Base-by-base conservation (phyloP, 768 basidiomycete genomes). In the Serpula lacrymans region DNA sequence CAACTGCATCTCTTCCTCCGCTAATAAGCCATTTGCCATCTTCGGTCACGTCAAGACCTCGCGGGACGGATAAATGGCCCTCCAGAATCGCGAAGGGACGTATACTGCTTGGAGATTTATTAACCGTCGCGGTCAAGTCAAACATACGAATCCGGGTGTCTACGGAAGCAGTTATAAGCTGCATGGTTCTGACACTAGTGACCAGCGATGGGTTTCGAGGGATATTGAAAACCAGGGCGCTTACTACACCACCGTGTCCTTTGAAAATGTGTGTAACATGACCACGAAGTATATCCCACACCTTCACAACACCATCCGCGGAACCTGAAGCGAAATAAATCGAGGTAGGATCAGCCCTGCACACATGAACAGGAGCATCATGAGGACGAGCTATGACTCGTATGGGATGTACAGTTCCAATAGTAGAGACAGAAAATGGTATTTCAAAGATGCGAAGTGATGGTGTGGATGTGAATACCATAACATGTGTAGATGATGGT, bases 241-340 rank as follows among this genome's bases (percentile, higher is more conserved):
- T 89, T 58, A 99, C 84, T 45, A 96, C 89, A n/a, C 96, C 96
- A 4, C 94, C 96, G 57, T 98, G 96, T 2, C 94, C 95, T 54
- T 87, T 88, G 73, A 95, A 92, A 10, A 93, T 75, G 60, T 99
- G 96, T 0, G 96, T 99, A 23, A 88, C 79, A 58, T 84, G 93
- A 24, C 92, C 94, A 18, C 82, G 82, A 3, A 72, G 64, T 33
- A 93, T 81, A 59, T 96, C 85, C 93, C 93, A 98, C 8, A 99
- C 90, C 69, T 97, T 98, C 32, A 97, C 96, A 23, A 89, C 76
- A 17, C 96, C 95, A 49, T 99, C 96, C 6, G 95, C 91, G 9
- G 95, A 88, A 1, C 96, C 96, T 13, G 94, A 95, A 6, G 96
- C 96, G 48, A 97, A 75, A 49, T 95, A 86, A 2, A 87, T 84